Evolutionary conservation across 2,329 filamentous ascomycete species (phyloP).

Genomic region (Beauveria sp.): DNA sequence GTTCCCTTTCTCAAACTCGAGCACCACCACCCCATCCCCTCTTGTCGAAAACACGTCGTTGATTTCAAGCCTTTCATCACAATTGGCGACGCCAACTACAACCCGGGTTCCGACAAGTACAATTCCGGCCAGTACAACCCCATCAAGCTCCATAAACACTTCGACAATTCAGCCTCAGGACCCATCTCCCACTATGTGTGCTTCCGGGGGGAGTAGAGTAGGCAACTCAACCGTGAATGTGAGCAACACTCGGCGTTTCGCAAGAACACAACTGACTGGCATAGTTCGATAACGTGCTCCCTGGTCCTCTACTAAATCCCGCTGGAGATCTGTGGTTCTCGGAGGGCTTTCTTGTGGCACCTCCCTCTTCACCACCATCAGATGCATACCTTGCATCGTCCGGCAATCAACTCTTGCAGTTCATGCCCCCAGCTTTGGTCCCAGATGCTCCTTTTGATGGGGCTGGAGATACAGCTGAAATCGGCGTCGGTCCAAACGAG

Average conservation of each 20-base stretch:
- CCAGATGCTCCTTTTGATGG: slow-evolving; percentile 18
- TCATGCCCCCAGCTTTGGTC: slow-evolving; percentile 30
- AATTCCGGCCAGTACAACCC: not conserved
- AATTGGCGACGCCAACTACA: not conserved
- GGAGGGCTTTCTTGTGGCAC: slow-evolving; percentile 31
- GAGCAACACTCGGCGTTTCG: slow-evolving; percentile 15
- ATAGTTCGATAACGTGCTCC: slow-evolving; percentile 30
- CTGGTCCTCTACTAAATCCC: slow-evolving; percentile 33
- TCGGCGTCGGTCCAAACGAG: slow-evolving; percentile 32
- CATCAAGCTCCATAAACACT: not conserved
- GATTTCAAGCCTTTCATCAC: slow-evolving; percentile 24
- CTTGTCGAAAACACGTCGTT: slow-evolving; percentile 17
- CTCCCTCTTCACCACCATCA: slow-evolving; percentile 24
- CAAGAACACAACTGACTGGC: not conserved
- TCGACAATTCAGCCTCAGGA: not conserved
- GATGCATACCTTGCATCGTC: slow-evolving; percentile 31
- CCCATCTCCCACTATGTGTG: slow-evolving; percentile 16
- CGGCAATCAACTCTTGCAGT: slow-evolving; percentile 32
- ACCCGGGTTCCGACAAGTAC: not conserved
- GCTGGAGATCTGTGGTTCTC: slow-evolving; percentile 34
- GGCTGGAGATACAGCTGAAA: slow-evolving; percentile 29
- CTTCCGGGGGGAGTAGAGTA: slow-evolving; percentile 22
- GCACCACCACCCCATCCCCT: slow-evolving; percentile 13
- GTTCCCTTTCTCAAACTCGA: slow-evolving; percentile 26
- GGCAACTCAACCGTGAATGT: slow-evolving; percentile 33